A percentile compares a stretch with the other conserved stretches of the same genome.
Conservation (phyloP, 371 early-diverging fungal species). For the Smittium culicis region DNA sequence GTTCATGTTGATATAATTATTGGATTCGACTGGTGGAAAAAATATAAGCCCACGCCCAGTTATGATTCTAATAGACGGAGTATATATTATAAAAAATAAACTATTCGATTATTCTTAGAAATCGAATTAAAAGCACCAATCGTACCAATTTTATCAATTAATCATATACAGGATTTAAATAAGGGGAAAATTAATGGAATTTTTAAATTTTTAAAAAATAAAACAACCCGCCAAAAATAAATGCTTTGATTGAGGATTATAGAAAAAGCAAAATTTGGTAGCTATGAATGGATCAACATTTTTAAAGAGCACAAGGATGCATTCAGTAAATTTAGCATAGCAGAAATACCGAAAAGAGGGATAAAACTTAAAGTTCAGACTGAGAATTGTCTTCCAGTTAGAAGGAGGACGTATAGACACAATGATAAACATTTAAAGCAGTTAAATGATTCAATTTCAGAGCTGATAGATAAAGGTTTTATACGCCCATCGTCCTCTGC, state of each 20-base stretch:
- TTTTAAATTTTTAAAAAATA: background rate
- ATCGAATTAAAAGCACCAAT: background rate
- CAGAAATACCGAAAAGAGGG: background rate
- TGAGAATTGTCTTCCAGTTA: background rate
- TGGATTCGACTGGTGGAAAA: slow-evolving; percentile 6
- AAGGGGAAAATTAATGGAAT: slow-evolving; percentile 4
- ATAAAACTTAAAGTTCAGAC: background rate
- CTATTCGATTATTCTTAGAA: background rate
- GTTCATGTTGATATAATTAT: background rate
- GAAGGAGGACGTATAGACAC: background rate
- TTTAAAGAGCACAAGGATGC: background rate
- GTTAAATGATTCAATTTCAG: slow-evolving; percentile 13
- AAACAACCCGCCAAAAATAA: background rate
- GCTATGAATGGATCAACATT: background rate
- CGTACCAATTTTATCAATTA: background rate
- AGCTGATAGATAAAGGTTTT: slow-evolving; percentile 9
- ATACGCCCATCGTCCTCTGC: slow-evolving; percentile 15
- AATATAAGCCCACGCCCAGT: slow-evolving; percentile 1
- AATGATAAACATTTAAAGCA: slow-evolving; percentile 11
- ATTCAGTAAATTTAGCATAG: background rate
- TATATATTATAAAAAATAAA: background rate
- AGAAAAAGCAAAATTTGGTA: background rate
- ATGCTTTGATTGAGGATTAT: background rate
- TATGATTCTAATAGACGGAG: background rate
- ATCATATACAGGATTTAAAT: background rate